phyloP scores from a whole-genome alignment of 1,284 basidiomycete genomes.

The Cerrena zonata region DNA sequence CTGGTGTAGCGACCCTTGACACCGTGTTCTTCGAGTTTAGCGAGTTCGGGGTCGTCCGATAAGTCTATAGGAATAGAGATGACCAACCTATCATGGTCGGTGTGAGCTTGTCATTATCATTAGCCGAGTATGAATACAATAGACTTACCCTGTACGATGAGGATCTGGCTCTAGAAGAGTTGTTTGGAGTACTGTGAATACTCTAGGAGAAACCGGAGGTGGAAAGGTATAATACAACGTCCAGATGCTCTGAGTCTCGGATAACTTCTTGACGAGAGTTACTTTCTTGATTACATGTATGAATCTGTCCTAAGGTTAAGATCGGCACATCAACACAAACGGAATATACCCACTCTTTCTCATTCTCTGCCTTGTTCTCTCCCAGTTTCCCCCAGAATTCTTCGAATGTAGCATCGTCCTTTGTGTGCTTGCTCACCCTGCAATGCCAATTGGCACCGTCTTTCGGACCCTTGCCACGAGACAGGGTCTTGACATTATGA shows the following conservation, averaged over 20 bases:
- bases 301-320: too few relatives aligned
- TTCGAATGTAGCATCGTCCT: constrained; percentile 62
- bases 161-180: constrained; percentile 43
- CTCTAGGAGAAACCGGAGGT: constrained; percentile 62
- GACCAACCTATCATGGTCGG: constrained; percentile 54
- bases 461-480: constrained; percentile 41
- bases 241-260: constrained; percentile 62
- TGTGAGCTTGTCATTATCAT: too few relatives aligned
- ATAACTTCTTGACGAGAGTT: constrained; percentile 55
- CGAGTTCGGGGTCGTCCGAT: constrained; percentile 48
- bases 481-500: constrained; percentile 47
- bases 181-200: constrained; percentile 71
- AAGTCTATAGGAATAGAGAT: constrained; percentile 72
- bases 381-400: constrained; percentile 66
- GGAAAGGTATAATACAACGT: constrained; percentile 66
- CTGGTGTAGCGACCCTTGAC: constrained; percentile 64
- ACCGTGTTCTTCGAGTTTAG: constrained; percentile 59
- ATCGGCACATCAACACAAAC: neutral
- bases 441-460: constrained; percentile 63
- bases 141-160: constrained; percentile 51
- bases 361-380: constrained; percentile 58
- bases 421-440: constrained; percentile 59
- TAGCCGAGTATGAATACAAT: too few relatives aligned
- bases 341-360: constrained; percentile 51
- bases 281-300: constrained; percentile 61